Evolutionary conservation across 2,329 filamentous ascomycete species (phyloP), one percentile per base, ranked within the genome.

Genomic region (Alternaria brassicae): DNA sequence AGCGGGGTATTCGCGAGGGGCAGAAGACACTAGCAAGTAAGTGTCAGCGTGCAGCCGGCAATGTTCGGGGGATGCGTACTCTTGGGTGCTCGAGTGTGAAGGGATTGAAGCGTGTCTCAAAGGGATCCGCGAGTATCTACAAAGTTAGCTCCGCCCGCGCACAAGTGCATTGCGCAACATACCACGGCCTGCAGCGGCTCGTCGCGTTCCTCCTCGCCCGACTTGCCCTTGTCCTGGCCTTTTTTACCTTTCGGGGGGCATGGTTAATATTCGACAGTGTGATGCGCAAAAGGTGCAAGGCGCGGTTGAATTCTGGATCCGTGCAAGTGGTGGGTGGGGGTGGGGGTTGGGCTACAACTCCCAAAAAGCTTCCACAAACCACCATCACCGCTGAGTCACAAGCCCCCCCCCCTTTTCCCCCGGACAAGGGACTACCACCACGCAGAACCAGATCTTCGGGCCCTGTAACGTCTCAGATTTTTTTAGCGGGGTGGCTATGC

Each of bases 1-100:
- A 99, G 84, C 34, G 95, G 94, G 2, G 90, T 93, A 78, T 98
- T 98, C 60, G 92, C 95, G 60, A 99, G 85, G 10, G 94, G 93
- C 6, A 99, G 84, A 30, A 99, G 89, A 82, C 95, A 98, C 91
- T 96, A 72, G 47, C 51, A 53, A 45, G 47, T 50, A 53, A 45
- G 39, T 42, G 58, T 77, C 62, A 77, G 73, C 36, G 58, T 49
- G 21, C 36, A 27, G 39, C 48, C 23, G 27, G 28, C 39, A 53
- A n/a, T 27, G 19, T 17, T 13, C 25, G 58, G 60, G 51, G 37
- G 23, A 37, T 62, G 79, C 86, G 73, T 84, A 95, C 92, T 84
- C 95, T 87, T 74, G 95, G 95, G 68, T 87, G 91, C 76, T 97
- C 91, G 57, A 96, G 81, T 0, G 93, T 94, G 74, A 98, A 95